Base-by-base conservation (phyloP, 768 basidiomycete species). In the Rhizopogon vulgaris region DNA sequence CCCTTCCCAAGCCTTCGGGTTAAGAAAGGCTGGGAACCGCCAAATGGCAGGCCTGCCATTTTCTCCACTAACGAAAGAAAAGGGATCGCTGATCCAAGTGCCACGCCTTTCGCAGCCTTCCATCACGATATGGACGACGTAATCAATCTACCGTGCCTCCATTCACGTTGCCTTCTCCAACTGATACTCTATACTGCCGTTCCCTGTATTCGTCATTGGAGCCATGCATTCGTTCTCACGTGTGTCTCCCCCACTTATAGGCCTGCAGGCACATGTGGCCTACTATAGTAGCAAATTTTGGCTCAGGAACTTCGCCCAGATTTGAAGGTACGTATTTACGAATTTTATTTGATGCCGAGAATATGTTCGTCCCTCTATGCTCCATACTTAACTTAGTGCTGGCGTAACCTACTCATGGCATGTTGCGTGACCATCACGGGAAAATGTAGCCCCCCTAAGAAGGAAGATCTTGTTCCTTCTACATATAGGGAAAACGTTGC, bases 131-230 rank as follows among this genome's bases (percentile, higher is more conserved):
- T 52, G 39, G 51, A 24, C 53, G 53, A 55, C 53, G 53, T 55
- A 55, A 55, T 55, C 37, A 38, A 34, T 22, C 32, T 42, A 14
- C 50, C 17, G 3, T 42, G 49, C 41, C 27, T 34, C 15, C 17
- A 28, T 37, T 28, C 48, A 46, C 36, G 38, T 22, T 28, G 39
- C 6, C 30, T 39, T 37, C 11, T 17, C n/a, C 30, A 22, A 22
- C 22, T 22, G 22, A 22, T 22, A 22, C 22, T 22, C 22, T 22
- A 22, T 22, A 22, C 22, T 22, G 51, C 42, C 48, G 28, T 36
- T 48, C 57, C 27, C 10, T 22, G 10, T 18, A 40, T 53, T 59
- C 30, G 52, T 47, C 61, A 62, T 63, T 64, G 60, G 28, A 1
- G 51, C 49, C 32, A 52, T 58, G 52, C 41, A 32, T 49, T 47